Evolutionary conservation across 352 stramenopile genomes (phyloP), one percentile per base, ranked within the genome.

Genomic region (Phytopythium boreale): DNA sequence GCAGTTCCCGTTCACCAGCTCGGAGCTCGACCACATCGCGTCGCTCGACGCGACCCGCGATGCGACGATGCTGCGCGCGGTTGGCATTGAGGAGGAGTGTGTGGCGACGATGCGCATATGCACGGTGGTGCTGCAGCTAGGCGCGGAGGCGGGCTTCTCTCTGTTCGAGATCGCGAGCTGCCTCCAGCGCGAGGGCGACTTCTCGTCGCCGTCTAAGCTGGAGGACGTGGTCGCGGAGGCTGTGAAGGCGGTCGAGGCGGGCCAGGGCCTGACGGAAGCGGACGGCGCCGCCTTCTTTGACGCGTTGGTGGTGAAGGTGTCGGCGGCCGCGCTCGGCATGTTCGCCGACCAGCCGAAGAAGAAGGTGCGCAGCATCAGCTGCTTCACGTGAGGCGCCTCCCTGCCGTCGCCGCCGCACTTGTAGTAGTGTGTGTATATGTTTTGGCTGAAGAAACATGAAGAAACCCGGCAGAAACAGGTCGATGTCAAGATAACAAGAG

Each of bases 321-420:
- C 68, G 50, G 49, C 67, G 27, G 74, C 75, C 15, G 52, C 76
- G 22, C 62, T 74, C 19, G 69, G 34, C 31, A 68, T 93, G 82
- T 84, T 92, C 52, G 74, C 76, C 14, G 69, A 82, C 24, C 68
- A 85, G 62, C 87, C 82, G 12, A 92, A 92, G 79, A 91, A 90
- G 66, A 95, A 93, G 74, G 87, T 93, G 55, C 84, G 87, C 66
- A 95, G 87, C 71, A 93, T 95, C 59, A 95, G 87, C 66, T 92
- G 82, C 71, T 92, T 95, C 72, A 91, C 75, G 65, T 93, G 77
- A 80, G 64, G 27, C 17, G 59, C 34, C 26, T 49, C 34, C 59
- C 46, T 22, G 39, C 29, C 36, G 15, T 6, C 50, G 14, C 26
- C 20, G 19, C 53, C 22, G 53, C 29, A 29, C 53, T 17, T 24